Base-by-base conservation (phyloP, 1,139 yeast genomes). In the Pichia sp. region DNA sequence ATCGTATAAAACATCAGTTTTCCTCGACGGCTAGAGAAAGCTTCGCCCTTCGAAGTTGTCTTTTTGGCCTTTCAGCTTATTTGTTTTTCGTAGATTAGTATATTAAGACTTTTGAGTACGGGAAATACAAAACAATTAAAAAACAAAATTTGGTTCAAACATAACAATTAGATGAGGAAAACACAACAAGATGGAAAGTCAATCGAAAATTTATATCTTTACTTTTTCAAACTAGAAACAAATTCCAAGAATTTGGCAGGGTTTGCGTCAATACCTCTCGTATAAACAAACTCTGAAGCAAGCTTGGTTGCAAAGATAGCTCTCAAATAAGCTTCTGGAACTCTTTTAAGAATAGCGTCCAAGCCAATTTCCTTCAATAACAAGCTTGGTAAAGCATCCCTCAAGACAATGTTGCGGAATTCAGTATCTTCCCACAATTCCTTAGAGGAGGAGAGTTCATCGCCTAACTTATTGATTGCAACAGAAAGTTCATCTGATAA, bases 281-380 rank as follows among this genome's bases (percentile, higher is more conserved):
- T 80, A 72, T 93, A 93, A 59, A 93, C 96, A 72, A 88, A 93
- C 56, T 87, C 80, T 46, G 97, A 89, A 15, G 97, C 95, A 65
- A 93, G 79, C 68, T 84, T 87, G 47, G 96, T 88, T 53, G 97
- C 97, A 69, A 93, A 88, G 62, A 93, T 81, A 11, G 97, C 96
- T 68, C 84, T 85, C 68, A 92, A 77, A 70, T 93, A 93, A 57
- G 95, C 80, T 59, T 80, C 90, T 16, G 99, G 99, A 52, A 93
- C 95, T 64, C 95, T 82, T 49, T 76, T 66, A 64, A 92, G 74
- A 49, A 93, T 83, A 56, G 75, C 73, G 31, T 85, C 87, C 57
- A 90, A 79, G n/a, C 97, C 96, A 65, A 92, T 80, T 61, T 80
- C 81, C 56, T 82, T 72, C 56, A 88, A 76, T 64, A 93, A 79